Percentiles rank a stretch among this genome's conserved stretches.
Conservation (phyloP, 1,284 basidiomycete species). For the Grifola frondosa region DNA sequence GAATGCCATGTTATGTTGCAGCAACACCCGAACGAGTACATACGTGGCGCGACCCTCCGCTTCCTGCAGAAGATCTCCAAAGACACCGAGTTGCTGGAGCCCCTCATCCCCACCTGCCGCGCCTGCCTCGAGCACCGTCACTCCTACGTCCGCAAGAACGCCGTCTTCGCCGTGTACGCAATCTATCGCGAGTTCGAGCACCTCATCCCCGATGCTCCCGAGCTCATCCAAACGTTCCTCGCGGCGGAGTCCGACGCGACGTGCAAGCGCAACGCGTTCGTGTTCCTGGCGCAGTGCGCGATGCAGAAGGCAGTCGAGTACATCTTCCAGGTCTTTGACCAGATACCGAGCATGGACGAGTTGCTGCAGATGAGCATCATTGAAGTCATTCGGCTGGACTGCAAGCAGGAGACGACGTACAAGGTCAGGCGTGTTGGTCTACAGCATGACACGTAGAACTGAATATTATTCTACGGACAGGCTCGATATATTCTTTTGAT, state of each 20-base stretch:
- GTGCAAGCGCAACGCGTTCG: conserved; percentile 97
- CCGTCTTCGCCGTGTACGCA: conserved; percentile 93
- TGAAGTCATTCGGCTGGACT: conserved; percentile 92
- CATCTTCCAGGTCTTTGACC: conserved; percentile 83
- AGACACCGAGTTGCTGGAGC: conserved; percentile 94
- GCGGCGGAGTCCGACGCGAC: conserved; percentile 96
- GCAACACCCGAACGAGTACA: conserved; percentile 99
- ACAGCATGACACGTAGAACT: neutral
- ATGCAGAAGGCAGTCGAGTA: conserved; percentile 93
- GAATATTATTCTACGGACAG: too few species aligned
- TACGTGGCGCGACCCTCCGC: conserved; percentile 94
- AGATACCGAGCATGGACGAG: conserved; percentile 86
- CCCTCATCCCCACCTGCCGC: conserved; percentile 91
- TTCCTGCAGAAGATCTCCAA: conserved; percentile 96
- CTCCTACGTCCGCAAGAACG: conserved; percentile 98
- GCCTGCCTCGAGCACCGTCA: conserved; percentile 97
- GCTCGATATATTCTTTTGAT: conserved; percentile 92
- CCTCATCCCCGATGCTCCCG: conserved; percentile 95
- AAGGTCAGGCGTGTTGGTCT: conserved; percentile 49
- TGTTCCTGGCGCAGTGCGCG: conserved; percentile 88
- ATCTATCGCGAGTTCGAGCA: conserved; percentile 95
- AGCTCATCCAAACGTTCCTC: conserved; percentile 96
- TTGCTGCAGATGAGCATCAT: conserved; percentile 95
- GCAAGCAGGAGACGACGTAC: conserved; percentile 80
- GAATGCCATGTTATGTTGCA: conserved; percentile 33